A percentile compares a stretch with the other conserved stretches of the same genome.
phyloP scores from a whole-genome alignment of 2,329 filamentous ascomycete species.

The Hortaea werneckii region DNA sequence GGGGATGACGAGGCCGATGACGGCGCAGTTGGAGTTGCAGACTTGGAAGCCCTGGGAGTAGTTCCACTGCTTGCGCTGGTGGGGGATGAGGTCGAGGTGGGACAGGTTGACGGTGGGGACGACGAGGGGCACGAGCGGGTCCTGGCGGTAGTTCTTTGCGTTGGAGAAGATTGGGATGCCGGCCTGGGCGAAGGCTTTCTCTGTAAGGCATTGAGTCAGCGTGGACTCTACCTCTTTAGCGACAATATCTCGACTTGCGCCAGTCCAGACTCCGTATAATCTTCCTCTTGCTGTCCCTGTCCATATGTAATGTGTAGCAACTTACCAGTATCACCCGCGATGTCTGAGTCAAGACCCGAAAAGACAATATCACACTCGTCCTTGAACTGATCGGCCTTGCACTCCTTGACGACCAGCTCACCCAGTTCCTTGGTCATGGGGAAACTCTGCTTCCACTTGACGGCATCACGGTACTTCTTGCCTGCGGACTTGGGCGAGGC shows the following conservation, averaged over 20 bases:
- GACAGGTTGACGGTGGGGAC: constrained; percentile 89
- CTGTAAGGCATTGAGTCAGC: constrained; percentile 33
- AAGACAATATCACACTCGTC: constrained; percentile 85
- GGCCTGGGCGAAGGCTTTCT: constrained; percentile 81
- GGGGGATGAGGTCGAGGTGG: constrained; percentile 79
- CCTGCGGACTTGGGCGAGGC: constrained; percentile 82
- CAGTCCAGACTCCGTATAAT: no score
- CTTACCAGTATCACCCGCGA: constrained; percentile 80
- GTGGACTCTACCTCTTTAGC: no score
- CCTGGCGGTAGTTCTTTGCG: constrained; percentile 90
- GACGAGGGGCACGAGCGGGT: constrained; percentile 82
- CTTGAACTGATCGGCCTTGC: constrained; percentile 67
- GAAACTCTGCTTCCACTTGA: constrained; percentile 83
- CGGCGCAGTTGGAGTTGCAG: constrained; percentile 97
- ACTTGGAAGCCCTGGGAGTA: constrained; percentile 78
- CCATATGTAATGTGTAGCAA: background rate
- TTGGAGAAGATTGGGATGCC: constrained; percentile 93
- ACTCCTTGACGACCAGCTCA: constrained; percentile 76
- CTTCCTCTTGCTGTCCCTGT: no score
- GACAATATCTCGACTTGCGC: no score
- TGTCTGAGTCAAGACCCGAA: constrained; percentile 82
- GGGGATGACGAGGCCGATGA: constrained; percentile 90
- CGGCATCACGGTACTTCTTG: constrained; percentile 90
- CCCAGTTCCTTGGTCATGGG: constrained; percentile 69
- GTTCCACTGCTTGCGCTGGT: constrained; percentile 64